Evolutionary conservation across 1,284 basidiomycete species (phyloP).

Genomic region (Cutaneotrichosporon daszewskae): DNA sequence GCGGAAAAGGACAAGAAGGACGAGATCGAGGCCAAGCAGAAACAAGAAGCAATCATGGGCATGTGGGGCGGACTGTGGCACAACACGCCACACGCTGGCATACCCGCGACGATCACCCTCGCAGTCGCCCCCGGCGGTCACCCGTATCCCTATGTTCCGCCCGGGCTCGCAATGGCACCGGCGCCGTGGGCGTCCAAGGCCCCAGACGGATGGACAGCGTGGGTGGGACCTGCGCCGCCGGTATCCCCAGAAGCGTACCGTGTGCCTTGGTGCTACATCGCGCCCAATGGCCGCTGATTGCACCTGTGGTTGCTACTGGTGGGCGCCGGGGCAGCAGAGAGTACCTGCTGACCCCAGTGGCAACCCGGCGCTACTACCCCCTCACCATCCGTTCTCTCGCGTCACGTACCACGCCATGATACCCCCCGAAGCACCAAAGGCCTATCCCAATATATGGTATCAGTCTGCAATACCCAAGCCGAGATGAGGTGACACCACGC

Average conservation of each 20-base stretch:
- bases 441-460: too few relatives aligned
- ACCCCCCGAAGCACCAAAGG: too few relatives aligned
- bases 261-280: neutral
- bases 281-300: too few relatives aligned
- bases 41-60: constrained; percentile 1
- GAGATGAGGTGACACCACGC: too few relatives aligned
- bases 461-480: too few relatives aligned
- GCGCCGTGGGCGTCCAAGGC: constrained; percentile 3
- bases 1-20: constrained; percentile 6
- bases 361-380: too few relatives aligned
- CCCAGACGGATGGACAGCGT: constrained; percentile 10
- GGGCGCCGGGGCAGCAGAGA: too few relatives aligned
- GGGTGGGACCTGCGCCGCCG: too few relatives aligned
- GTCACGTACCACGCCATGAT: too few relatives aligned
- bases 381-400: too few relatives aligned
- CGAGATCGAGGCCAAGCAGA: constrained; percentile 7
- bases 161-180: neutral
- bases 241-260: neutral
- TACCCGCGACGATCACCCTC: constrained; percentile 1
- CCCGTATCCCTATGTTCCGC: constrained; percentile 4
- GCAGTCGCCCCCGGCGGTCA: neutral
- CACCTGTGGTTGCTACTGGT: too few relatives aligned
- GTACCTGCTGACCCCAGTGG: too few relatives aligned
- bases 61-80: constrained; percentile 17
- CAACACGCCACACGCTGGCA: neutral